Conservation (phyloP, 2,329 filamentous ascomycete species). For the Sporothrix curviconia region DNA sequence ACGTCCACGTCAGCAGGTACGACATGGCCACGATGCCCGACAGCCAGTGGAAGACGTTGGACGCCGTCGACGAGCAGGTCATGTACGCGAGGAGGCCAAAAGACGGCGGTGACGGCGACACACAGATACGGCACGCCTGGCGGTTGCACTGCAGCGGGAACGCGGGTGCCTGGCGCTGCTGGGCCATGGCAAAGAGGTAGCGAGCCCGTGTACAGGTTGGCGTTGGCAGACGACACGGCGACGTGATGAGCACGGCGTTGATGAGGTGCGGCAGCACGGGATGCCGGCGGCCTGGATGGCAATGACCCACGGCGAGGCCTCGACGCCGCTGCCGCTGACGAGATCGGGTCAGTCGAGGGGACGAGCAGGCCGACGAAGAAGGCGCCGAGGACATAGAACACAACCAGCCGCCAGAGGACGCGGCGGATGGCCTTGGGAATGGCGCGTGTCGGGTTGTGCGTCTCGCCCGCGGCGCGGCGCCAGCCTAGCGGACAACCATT, state of each 20-base stretch:
- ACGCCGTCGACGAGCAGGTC: constrained; percentile 39
- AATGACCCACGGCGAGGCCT: constrained; percentile 59
- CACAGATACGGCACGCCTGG: constrained; percentile 50
- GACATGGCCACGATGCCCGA: constrained; percentile 50
- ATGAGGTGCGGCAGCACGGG: constrained; percentile 61
- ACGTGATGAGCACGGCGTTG: constrained; percentile 69
- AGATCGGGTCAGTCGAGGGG: constrained; percentile 27
- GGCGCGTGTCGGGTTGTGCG: constrained; percentile 54
- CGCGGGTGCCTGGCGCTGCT: constrained; percentile 51
- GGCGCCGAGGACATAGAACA: constrained; percentile 28
- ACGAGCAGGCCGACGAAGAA: constrained; percentile 26
- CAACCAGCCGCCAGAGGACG: constrained; percentile 27
- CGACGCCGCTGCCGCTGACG: constrained; percentile 21
- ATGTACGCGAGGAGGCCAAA: constrained; percentile 64
- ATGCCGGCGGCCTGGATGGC: constrained; percentile 66
- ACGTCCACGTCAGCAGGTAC: constrained; percentile 60
- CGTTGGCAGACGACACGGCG: constrained; percentile 65
- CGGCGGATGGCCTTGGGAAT: constrained; percentile 56
- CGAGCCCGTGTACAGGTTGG: constrained; percentile 55
- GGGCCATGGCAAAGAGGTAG: constrained; percentile 52
- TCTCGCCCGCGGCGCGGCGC: constrained; percentile 59
- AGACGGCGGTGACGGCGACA: constrained; percentile 46
- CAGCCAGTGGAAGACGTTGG: constrained; percentile 21
- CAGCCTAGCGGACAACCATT: too few species aligned
- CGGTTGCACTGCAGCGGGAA: constrained; percentile 47